Conservation (phyloP, 2,329 filamentous ascomycete genomes). For the Cladophialophora chaetospira region DNA sequence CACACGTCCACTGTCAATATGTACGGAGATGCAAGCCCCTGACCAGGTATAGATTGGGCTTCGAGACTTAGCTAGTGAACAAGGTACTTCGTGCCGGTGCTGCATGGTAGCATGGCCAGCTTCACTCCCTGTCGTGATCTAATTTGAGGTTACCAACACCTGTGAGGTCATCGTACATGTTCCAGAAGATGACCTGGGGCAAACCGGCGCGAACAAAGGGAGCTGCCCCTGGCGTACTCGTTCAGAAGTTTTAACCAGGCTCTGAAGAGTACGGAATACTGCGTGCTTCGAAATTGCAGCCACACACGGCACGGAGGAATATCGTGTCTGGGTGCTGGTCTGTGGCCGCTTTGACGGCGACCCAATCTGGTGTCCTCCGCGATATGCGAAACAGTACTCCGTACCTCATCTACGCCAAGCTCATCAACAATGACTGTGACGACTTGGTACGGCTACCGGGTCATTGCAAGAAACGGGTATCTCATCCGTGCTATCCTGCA, state of each 20-base stretch:
- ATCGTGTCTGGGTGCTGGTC: not conserved
- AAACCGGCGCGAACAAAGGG: too few species aligned
- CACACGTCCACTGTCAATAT: not conserved
- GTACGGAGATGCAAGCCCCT: conserved; percentile 6
- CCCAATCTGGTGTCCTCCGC: not conserved
- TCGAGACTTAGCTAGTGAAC: not conserved
- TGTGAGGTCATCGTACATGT: not conserved
- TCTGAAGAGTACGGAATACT: not conserved
- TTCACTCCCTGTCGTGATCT: not conserved
- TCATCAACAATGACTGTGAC: not conserved
- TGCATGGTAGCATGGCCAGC: too few species aligned
- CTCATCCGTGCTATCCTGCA: not conserved
- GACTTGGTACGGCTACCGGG: not conserved
- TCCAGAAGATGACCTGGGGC: not conserved
- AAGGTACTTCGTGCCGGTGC: too few species aligned
- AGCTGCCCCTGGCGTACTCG: not conserved
- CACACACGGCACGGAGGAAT: not conserved
- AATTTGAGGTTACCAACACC: not conserved
- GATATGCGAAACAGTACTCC: not conserved
- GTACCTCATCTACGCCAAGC: not conserved
- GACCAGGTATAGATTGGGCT: not conserved
- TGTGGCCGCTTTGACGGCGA: not conserved
- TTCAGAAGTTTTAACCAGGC: not conserved
- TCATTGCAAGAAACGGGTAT: conserved; percentile 3
- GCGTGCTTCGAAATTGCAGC: not conserved